Evolutionary conservation across 441 rosid species (phyloP).

Genomic region (Syzygium syzygioides): DNA sequence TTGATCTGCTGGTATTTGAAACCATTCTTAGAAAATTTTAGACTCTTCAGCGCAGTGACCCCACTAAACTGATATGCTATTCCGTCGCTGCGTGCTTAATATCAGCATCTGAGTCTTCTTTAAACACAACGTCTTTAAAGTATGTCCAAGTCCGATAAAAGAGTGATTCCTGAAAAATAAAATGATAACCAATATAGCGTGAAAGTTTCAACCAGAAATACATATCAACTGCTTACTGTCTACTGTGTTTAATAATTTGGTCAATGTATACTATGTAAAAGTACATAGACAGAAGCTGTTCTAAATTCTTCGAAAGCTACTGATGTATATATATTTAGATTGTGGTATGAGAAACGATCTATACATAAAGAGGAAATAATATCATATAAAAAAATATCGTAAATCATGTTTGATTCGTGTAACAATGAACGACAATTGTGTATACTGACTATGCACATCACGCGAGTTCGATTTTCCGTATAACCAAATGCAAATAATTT

Average conservation of each 20-base stretch:
- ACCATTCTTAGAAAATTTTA: not conserved
- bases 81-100: no score
- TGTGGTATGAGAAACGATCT: not conserved
- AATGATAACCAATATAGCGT: no score
- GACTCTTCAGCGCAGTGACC: not conserved
- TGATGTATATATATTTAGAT: not conserved
- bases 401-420: not conserved
- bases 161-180: no score
- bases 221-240: not conserved
- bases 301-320: not conserved
- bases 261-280: no score
- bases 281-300: not conserved
- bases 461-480: not conserved
- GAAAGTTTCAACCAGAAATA: no score
- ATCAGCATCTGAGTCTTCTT: no score
- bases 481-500: not conserved
- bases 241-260: no score
- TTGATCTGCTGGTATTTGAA: not conserved
- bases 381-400: fast-evolving
- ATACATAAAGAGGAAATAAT: not conserved
- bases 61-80: not conserved
- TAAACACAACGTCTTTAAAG: no score
- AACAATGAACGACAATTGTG: not conserved
- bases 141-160: no score
- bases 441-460: not conserved